phyloP scores from a whole-genome alignment of 805 yeast species.

The Torulaspora franciscae region DNA sequence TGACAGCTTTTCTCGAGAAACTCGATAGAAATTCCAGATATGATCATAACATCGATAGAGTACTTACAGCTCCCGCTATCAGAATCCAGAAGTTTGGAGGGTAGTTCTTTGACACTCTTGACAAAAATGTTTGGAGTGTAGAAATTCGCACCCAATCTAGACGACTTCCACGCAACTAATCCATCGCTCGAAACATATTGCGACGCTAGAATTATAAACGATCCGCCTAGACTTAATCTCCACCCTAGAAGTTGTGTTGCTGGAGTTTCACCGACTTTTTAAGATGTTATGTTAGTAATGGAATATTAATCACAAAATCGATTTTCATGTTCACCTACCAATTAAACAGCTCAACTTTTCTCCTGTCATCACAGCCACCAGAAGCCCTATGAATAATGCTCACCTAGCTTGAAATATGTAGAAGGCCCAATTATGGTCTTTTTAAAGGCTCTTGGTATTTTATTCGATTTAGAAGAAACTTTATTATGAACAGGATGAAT shows the following conservation, averaged over 20 bases:
- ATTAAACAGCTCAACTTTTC: constrained; percentile 18
- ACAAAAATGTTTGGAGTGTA: constrained; percentile 33
- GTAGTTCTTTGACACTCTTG: constrained; percentile 21
- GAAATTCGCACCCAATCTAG: constrained; percentile 32
- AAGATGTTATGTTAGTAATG: constrained; percentile 1
- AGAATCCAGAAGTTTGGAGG: constrained; percentile 11
- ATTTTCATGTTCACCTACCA: constrained; percentile 9
- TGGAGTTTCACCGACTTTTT: constrained; percentile 33
- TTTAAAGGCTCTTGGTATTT: neutral
- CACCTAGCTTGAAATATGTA: neutral
- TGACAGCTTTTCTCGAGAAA: constrained; percentile 21
- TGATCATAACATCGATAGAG: constrained; percentile 25
- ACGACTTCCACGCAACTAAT: constrained; percentile 33
- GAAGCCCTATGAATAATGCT: neutral
- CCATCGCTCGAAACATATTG: constrained; percentile 33
- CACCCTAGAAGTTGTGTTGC: constrained; percentile 33
- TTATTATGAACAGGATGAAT: neutral
- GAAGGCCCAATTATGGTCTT: neutral
- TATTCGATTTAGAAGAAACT: neutral
- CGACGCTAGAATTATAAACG: constrained; percentile 30
- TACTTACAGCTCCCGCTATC: constrained; percentile 16
- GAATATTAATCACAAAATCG: neutral
- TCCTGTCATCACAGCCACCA: constrained; percentile 3
- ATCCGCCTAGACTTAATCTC: constrained; percentile 33
- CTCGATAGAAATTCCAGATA: constrained; percentile 29